These are phyloP conservation scores for Fusarium hostae DNA, from an alignment of 2,329 filamentous ascomycete genomes.

Conservation along the genomic window DNA sequence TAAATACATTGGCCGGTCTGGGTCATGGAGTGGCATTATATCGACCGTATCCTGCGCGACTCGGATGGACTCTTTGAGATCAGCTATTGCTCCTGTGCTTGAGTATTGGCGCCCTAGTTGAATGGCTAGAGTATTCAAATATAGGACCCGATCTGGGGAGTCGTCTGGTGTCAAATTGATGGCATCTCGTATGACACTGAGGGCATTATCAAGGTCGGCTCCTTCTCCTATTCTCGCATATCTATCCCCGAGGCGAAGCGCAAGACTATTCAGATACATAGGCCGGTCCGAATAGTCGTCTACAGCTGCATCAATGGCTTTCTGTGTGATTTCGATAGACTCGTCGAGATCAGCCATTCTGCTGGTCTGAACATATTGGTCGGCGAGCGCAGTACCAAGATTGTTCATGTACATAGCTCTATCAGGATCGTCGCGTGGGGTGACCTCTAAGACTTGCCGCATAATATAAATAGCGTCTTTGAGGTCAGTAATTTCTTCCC, in stretches of 20 bases:
- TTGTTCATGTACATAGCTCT: background rate
- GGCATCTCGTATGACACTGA: background rate
- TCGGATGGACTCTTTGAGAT: background rate
- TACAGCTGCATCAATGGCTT: background rate
- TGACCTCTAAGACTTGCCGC: background rate
- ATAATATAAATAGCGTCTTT: background rate
- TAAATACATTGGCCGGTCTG: background rate
- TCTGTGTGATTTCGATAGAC: background rate
- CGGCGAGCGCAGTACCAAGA: background rate
- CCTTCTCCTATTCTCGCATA: background rate
- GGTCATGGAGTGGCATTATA: background rate
- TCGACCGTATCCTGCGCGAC: background rate
- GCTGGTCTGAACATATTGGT: background rate
- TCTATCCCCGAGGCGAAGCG: background rate
- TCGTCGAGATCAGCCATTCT: background rate
- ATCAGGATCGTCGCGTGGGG: background rate
- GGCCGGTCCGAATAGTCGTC: background rate
- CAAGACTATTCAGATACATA: background rate
- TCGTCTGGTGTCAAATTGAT: background rate
- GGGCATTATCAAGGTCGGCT: background rate
- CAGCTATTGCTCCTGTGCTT: background rate
- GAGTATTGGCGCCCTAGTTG: background rate
- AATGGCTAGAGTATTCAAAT: background rate
- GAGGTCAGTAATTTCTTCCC: background rate
- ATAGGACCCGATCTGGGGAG: background rate